Evolutionary conservation across 306 rosid genomes (phyloP).

Genomic region (Lithocarpus polystachyus): DNA sequence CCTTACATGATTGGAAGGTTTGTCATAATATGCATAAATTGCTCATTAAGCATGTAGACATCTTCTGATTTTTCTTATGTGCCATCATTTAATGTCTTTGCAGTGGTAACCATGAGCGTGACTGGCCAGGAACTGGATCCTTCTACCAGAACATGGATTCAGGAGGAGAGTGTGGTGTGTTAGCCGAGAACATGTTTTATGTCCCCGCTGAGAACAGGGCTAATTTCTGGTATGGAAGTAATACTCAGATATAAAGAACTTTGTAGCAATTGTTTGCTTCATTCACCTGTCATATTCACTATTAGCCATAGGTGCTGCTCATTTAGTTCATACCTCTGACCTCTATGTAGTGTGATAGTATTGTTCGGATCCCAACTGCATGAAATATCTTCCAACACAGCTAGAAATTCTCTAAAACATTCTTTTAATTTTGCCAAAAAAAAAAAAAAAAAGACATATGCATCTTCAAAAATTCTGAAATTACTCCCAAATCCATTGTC

Average conservation of each 20-base stretch:
- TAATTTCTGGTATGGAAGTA: constrained; percentile 63
- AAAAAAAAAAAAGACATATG: too few species aligned
- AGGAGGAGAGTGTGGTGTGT: constrained; percentile 95
- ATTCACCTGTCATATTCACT: neutral
- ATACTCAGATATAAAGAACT: neutral
- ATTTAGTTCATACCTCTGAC: neutral
- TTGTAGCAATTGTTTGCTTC: neutral
- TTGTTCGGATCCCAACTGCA: too few species aligned
- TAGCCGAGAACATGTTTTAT: constrained; percentile 80
- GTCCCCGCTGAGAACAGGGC: constrained; percentile 86
- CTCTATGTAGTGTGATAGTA: neutral
- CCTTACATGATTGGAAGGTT: constrained; percentile 96
- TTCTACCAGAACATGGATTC: constrained; percentile 79
- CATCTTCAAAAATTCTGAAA: too few species aligned
- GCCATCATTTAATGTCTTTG: constrained; percentile 22
- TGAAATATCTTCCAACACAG: too few species aligned
- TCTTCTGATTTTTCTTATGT: constrained; percentile 24
- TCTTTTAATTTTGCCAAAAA: too few species aligned
- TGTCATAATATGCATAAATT: neutral
- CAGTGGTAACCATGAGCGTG: constrained; percentile 97
- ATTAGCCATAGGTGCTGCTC: neutral
- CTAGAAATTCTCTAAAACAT: neutral
- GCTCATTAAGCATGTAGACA: neutral
- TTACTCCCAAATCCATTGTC: too few species aligned
- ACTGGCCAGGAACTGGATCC: constrained; percentile 90